Conservation (phyloP, 352 stramenopile genomes). For the Thraustochytrium sp. region DNA sequence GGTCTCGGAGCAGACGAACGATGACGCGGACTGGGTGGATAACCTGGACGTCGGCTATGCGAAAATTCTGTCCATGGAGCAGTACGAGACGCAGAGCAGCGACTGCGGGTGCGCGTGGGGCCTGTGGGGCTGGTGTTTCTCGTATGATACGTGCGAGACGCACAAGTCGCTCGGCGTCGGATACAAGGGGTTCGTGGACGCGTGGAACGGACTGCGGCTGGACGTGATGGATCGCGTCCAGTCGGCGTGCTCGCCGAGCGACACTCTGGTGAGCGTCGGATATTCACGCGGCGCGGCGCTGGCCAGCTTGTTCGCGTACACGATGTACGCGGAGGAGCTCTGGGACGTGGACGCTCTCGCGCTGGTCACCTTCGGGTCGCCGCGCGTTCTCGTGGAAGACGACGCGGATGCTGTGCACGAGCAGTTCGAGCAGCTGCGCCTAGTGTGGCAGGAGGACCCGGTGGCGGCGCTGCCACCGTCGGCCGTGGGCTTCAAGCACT, state of each 20-base stretch:
- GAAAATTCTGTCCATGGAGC: not conserved
- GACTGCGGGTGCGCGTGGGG: not conserved
- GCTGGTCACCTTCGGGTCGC: not conserved
- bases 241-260: not conserved
- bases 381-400: not conserved
- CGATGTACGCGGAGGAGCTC: not conserved
- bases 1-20: not conserved
- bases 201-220: not conserved
- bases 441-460: not conserved
- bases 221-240: not conserved
- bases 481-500: not conserved
- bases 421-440: not conserved
- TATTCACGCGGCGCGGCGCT: slow-evolving; percentile 1
- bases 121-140: not conserved
- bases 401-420: not conserved
- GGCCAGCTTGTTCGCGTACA: not conserved
- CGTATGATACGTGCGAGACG: not conserved
- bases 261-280: not conserved
- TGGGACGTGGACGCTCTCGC: not conserved
- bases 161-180: slow-evolving; percentile 13
- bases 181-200: not conserved
- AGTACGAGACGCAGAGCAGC: not conserved
- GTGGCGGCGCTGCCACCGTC: not conserved
- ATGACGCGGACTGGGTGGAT: not conserved
- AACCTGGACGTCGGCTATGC: not conserved